A percentile compares a stretch with the other conserved stretches of the same genome.
Evolutionary conservation across 352 stramenopile species (phyloP).

Genomic region (Hyaloperonospora arabidopsidis): DNA sequence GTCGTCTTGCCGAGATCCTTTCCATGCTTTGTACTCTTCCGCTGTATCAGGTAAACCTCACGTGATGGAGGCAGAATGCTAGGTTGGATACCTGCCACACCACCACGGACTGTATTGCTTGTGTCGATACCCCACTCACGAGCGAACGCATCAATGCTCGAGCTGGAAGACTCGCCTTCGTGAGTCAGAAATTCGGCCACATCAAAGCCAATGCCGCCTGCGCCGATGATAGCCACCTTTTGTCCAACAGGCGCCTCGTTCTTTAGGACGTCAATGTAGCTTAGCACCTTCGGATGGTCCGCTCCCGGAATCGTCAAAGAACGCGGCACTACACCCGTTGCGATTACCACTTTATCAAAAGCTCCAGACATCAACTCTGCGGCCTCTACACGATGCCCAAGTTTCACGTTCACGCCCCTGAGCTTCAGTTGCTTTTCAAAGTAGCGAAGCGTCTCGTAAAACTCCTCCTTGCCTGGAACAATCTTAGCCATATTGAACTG

Average conservation of each 20-base stretch:
- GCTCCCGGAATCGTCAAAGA: conserved; percentile 81
- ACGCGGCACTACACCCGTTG: conserved; percentile 91
- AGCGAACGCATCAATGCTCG: conserved; percentile 81
- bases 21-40: conserved; percentile 90
- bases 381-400: conserved; percentile 45
- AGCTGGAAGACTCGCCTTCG: conserved; percentile 51
- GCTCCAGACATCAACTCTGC: conserved; percentile 40
- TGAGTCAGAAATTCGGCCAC: conserved; percentile 93
- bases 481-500: conserved; percentile 97
- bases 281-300: conserved; percentile 88
- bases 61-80: conserved; percentile 40
- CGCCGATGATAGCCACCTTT: conserved; percentile 92
- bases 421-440: conserved; percentile 88
- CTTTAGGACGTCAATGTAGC: conserved; percentile 94
- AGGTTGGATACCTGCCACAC: conserved; percentile 54
- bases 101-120: conserved; percentile 71
- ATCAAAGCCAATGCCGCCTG: conserved; percentile 97
- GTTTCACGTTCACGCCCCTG: conserved; percentile 71
- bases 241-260: conserved; percentile 84
- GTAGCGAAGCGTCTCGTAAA: conserved; percentile 95
- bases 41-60: conserved; percentile 92
- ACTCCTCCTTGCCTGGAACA: conserved; percentile 96
- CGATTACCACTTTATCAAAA: conserved; percentile 92
- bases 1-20: conserved; percentile 92
- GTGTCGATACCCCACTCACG: conserved; percentile 93